These are phyloP conservation scores for Epicoccum nigrum DNA, from an alignment of 2,329 filamentous ascomycete genomes.

Conservation along the genomic window DNA sequence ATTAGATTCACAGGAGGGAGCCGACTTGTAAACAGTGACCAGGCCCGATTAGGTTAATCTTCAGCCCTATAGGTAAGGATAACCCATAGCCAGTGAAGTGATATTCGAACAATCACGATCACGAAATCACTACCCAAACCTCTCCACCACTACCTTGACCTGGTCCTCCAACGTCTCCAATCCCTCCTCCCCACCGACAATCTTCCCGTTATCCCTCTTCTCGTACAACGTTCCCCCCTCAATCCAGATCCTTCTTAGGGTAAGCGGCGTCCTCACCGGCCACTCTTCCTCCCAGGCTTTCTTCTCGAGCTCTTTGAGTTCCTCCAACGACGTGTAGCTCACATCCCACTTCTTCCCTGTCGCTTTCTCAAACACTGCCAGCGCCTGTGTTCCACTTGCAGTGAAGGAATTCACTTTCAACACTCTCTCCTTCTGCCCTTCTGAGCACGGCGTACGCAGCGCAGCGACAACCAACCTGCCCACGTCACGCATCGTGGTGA, in stretches of 20 bases:
- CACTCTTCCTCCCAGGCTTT: constrained; percentile 62
- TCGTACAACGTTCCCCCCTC: constrained; percentile 75
- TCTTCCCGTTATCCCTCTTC: constrained; percentile 67
- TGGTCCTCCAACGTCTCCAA: constrained; percentile 60
- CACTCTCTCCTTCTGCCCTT: constrained; percentile 56
- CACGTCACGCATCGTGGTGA: constrained; percentile 75
- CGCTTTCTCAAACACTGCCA: constrained; percentile 72
- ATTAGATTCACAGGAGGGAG: too few relatives aligned
- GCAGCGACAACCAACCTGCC: constrained; percentile 69
- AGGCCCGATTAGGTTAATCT: too few relatives aligned
- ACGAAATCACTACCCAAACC: not conserved
- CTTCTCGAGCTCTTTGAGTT: constrained; percentile 63
- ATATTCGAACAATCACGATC: too few relatives aligned
- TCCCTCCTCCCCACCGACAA: constrained; percentile 57
- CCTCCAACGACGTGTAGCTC: constrained; percentile 59
- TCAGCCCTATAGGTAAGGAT: too few relatives aligned
- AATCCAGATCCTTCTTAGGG: constrained; percentile 73
- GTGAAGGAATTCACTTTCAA: constrained; percentile 76
- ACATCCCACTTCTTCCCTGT: constrained; percentile 64
- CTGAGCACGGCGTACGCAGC: constrained; percentile 55
- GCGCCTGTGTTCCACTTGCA: constrained; percentile 65
- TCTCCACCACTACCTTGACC: constrained; percentile 42
- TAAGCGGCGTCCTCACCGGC: constrained; percentile 61
- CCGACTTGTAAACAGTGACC: too few relatives aligned
- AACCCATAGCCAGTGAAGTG: too few relatives aligned